Conservation (phyloP, 768 basidiomycete genomes). For the Nevesoporus exiguus region DNA sequence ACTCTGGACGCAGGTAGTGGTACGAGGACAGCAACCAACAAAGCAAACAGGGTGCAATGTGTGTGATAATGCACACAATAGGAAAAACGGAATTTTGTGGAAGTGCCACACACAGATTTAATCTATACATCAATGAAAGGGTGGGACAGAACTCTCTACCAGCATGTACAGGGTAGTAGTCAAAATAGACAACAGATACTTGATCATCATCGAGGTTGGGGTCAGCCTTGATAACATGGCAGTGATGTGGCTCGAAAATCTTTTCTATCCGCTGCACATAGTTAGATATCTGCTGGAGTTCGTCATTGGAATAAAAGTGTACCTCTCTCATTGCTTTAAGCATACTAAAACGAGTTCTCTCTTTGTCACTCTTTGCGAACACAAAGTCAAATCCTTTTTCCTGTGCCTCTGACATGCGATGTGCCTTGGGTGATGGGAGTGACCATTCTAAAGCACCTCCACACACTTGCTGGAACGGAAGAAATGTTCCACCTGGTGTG, state of each 20-base stretch:
- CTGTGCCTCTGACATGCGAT: conserved; percentile 11
- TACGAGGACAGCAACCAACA: too few relatives aligned
- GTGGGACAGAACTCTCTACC: conserved; percentile 18
- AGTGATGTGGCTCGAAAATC: conserved; percentile 14
- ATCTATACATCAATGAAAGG: too few relatives aligned
- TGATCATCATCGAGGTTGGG: conserved; percentile 14
- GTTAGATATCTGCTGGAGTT: not conserved
- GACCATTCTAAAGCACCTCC: conserved; percentile 15
- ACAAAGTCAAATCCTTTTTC: conserved; percentile 20
- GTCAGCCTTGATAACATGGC: conserved; percentile 7
- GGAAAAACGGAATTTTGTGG: too few relatives aligned
- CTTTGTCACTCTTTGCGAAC: conserved; percentile 19
- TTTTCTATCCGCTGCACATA: conserved; percentile 8
- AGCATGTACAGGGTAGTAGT: conserved; percentile 30
- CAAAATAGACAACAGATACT: conserved; percentile 20
- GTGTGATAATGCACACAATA: too few relatives aligned
- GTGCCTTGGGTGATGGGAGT: conserved; percentile 9
- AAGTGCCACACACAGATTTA: too few relatives aligned
- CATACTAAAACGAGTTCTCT: conserved; percentile 19
- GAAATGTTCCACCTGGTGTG: conserved; percentile 21
- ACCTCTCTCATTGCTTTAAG: conserved; percentile 28
- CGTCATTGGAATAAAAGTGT: not conserved
- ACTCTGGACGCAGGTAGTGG: too few relatives aligned
- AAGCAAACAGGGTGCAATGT: too few relatives aligned
- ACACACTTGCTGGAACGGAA: conserved; percentile 35